phyloP scores from a whole-genome alignment of 2,329 filamentous ascomycete species.

The Aaosphaeria pasadenensis region DNA sequence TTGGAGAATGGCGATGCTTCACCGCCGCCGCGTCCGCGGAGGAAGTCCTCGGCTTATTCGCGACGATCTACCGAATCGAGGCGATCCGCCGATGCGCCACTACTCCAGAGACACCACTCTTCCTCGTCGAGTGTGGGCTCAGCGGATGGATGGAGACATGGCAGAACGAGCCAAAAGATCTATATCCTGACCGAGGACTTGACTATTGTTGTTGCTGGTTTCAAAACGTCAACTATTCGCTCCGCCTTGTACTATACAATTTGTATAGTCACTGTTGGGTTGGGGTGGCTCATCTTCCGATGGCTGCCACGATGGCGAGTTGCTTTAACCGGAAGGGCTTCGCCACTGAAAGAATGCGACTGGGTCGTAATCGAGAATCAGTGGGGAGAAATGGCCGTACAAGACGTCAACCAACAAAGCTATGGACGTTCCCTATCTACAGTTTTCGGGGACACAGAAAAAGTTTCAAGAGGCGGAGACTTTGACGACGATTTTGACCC shows the following conservation, averaged over 20 bases:
- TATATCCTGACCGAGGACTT: conserved; percentile 93
- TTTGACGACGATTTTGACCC: conserved; percentile 69
- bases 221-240: conserved; percentile 71
- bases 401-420: conserved; percentile 59
- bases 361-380: conserved; percentile 98
- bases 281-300: conserved; percentile 79
- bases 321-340: conserved; percentile 65
- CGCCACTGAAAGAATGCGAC: conserved; percentile 69
- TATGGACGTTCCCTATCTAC: conserved; percentile 64
- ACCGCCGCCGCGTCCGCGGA: conserved; percentile 36
- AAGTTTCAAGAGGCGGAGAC: conserved; percentile 64
- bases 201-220: conserved; percentile 89
- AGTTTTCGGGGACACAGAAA: conserved; percentile 66
- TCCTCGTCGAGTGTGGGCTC: conserved; percentile 69
- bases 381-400: conserved; percentile 88
- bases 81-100: conserved; percentile 56
- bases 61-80: conserved; percentile 20
- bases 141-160: conserved; percentile 53
- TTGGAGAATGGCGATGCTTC: conserved; percentile 37
- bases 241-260: conserved; percentile 66
- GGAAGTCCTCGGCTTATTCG: conserved; percentile 64
- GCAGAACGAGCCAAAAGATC: conserved; percentile 79
- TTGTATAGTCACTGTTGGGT: conserved; percentile 69
- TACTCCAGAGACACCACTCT: conserved; percentile 65
- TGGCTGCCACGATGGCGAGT: conserved; percentile 92